Base-by-base conservation (phyloP, 768 basidiomycete species). In the Mycena galericulata region DNA sequence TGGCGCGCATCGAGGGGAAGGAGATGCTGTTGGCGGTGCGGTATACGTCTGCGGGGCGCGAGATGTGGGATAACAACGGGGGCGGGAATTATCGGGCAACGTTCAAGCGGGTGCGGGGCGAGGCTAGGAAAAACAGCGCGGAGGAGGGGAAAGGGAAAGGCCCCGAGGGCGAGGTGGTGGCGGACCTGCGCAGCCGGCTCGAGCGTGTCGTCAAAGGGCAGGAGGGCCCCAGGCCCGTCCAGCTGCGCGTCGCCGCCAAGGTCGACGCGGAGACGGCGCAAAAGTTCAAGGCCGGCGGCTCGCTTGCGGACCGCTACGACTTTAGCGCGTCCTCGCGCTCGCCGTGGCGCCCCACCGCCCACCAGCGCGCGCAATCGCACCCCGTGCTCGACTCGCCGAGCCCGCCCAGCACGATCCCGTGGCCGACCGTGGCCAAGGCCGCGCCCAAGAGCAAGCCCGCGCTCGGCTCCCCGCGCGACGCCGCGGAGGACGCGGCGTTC, bases 61-160 rank as follows among this genome's bases (percentile, higher is more conserved):
- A 98, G 78, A 87, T 92, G 65, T 98, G 97, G 97, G 97, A 99
- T 78, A 97, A 94, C 81, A 97, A 98, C 75, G 76, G 73, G 27
- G 91, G 92, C 2, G 77, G 84, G 60, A 94, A 99, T 76, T 98
- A 97, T 78, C 82, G 88, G 51, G 87, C 93, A 61, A 87, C 84
- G 62, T 97, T 98, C 75, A 79, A 79, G 61, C 80, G 81, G 69
- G 67, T 75, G 34, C 72, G 50, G 40, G 40, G 17, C 17, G 68
- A 53, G n/a, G 27, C 18, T 47, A 61, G 26, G 47, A 49, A 46
- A 20, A 26, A 60, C 29, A 51, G 63, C 26, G 36, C 30, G 60
- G 72, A 65, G 22, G 70, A 73, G 59, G 72, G 66, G 29, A 69
- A 73, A 45, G 57, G 75, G 41, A 77, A 60, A 38, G 38, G 49